These are phyloP conservation scores for Sextonia rubra DNA, from an alignment of 164 flowering plant species.

Conservation along the genomic window DNA sequence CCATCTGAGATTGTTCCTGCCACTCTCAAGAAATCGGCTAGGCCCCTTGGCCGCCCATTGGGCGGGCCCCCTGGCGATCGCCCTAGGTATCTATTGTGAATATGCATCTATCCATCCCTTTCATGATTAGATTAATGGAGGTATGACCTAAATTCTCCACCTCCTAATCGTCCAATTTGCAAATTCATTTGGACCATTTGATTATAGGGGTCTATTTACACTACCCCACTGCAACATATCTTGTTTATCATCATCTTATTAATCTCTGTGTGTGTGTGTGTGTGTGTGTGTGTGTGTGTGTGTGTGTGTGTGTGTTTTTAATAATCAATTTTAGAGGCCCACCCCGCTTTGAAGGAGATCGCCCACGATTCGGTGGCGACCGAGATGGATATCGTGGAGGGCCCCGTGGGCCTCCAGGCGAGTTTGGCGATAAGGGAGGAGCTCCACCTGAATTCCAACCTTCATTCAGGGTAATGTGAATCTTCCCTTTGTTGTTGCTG, in stretches of 20 bases:
- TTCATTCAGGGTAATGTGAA: conserved; percentile 39
- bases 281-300: no score
- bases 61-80: conserved; percentile 46
- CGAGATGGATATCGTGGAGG: conserved; percentile 48
- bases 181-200: no score
- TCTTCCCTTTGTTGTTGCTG: not conserved
- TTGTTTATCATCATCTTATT: no score
- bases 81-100: conserved; percentile 37
- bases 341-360: conserved; percentile 38
- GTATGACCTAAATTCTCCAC: not conserved
- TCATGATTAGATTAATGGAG: not conserved
- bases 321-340: conserved; percentile 29
- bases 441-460: conserved; percentile 64
- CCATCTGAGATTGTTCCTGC: conserved; percentile 61
- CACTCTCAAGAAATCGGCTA: conserved; percentile 40
- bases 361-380: conserved; percentile 42
- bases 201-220: no score
- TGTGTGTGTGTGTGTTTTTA: no score
- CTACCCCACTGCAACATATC: no score
- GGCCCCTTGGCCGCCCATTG: conserved; percentile 39
- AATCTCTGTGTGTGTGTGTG: no score
- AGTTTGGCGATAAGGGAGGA: conserved; percentile 54
- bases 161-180: no score
- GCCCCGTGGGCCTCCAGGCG: conserved; percentile 46
- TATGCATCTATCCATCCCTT: not conserved